Conservation (phyloP, 768 basidiomycete genomes). For the Artomyces pyxidatus region DNA sequence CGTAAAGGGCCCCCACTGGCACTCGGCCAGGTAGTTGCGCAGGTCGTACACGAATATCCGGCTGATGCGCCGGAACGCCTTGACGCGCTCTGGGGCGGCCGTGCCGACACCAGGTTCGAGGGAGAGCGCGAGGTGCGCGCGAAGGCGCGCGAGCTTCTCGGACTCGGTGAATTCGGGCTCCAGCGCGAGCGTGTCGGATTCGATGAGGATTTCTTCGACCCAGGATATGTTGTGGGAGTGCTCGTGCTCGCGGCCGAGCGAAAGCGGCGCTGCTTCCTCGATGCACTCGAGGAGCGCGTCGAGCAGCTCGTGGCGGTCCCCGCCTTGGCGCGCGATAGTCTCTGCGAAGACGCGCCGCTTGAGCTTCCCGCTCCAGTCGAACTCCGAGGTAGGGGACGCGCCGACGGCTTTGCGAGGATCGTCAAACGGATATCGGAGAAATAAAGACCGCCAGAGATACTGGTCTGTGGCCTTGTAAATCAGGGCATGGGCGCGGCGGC, state of each 20-base stretch:
- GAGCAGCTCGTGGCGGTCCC: conserved; percentile 9
- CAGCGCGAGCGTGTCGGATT: conserved; percentile 14
- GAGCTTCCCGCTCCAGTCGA: conserved; percentile 9
- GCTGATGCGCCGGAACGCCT: conserved; percentile 34
- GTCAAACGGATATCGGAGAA: conserved; percentile 52
- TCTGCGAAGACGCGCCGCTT: conserved; percentile 13
- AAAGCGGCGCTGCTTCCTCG: conserved; percentile 1
- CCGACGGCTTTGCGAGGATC: conserved; percentile 38
- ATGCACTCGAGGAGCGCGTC: conserved; percentile 9
- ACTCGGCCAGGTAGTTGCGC: conserved; percentile 42
- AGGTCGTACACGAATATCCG: conserved; percentile 60
- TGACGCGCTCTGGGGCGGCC: conserved; percentile 18
- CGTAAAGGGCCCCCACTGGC: conserved; percentile 52
- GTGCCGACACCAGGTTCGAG: conserved; percentile 26
- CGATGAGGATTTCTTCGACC: background rate
- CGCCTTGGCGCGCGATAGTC: conserved; percentile 5
- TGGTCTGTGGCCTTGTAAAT: conserved; percentile 44
- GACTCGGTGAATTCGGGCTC: conserved; percentile 27
- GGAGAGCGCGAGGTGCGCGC: conserved; percentile 40
- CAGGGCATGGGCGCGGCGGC: conserved; percentile 36
- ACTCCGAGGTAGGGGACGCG: background rate
- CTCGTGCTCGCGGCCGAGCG: background rate
- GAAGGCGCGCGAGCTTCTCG: conserved; percentile 36
- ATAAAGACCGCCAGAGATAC: conserved; percentile 63
- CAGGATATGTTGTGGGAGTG: conserved; percentile 8